Evolutionary conservation across 345 rosid genomes (phyloP).

Genomic region (Ceriops zippeliana): DNA sequence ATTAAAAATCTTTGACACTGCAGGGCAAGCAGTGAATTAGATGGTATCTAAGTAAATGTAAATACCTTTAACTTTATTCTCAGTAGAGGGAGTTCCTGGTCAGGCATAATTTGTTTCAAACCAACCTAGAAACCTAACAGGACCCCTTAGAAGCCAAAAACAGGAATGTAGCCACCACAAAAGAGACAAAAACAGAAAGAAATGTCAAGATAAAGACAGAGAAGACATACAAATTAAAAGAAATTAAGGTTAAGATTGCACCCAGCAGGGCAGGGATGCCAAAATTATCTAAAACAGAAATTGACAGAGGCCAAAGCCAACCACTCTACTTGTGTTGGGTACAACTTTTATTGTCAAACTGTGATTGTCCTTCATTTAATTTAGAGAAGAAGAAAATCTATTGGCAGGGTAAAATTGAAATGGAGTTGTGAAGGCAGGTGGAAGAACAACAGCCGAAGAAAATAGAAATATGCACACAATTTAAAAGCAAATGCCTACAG

Average conservation of each 20-base stretch:
- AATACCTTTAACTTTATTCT: constrained; percentile 85
- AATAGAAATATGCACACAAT: neutral
- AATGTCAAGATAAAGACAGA: neutral
- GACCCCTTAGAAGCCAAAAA: constrained; percentile 93
- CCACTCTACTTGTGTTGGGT: neutral
- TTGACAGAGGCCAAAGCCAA: neutral
- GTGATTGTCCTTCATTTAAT: too few relatives aligned
- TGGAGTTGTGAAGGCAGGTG: neutral
- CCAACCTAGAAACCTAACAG: constrained; percentile 86
- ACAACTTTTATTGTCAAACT: neutral
- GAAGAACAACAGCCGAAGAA: neutral
- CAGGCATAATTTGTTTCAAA: constrained; percentile 90
- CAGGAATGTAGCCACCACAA: constrained; percentile 74
- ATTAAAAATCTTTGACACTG: neutral
- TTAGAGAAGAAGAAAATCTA: too few relatives aligned
- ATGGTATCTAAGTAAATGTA: neutral
- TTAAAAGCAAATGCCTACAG: constrained; percentile 52
- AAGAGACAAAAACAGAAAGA: constrained; percentile 13
- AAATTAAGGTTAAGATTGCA: too few relatives aligned
- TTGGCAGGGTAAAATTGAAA: too few relatives aligned
- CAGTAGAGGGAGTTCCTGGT: constrained; percentile 71
- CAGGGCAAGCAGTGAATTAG: constrained; percentile 4
- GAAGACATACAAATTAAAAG: neutral
- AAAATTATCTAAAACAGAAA: neutral
- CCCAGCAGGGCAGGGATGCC: too few relatives aligned